A percentile compares a stretch with the other conserved stretches of the same genome.
Evolutionary conservation across 2,329 filamentous ascomycete species (phyloP).

Genomic region (Colletotrichum sidae): DNA sequence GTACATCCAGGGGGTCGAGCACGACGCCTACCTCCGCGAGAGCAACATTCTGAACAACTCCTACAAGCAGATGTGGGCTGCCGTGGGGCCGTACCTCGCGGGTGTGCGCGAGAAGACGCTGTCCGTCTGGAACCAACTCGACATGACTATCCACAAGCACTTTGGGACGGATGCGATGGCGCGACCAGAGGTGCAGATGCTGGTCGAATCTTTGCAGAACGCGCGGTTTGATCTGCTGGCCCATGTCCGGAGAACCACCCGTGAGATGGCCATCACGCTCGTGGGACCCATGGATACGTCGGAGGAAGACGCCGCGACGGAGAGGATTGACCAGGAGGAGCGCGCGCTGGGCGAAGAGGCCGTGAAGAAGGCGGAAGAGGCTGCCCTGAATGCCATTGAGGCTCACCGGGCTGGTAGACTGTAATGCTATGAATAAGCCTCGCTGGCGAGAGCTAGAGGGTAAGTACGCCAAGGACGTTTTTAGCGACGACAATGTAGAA

Average conservation of each 20-base stretch:
- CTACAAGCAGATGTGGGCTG: constrained; percentile 27
- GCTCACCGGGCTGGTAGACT: not conserved
- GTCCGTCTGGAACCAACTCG: constrained; percentile 21
- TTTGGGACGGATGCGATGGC: constrained; percentile 12
- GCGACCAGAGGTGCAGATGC: not conserved
- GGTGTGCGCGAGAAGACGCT: constrained; percentile 1
- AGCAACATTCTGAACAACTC: constrained; percentile 7
- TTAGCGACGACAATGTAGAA: no score
- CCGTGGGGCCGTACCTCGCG: constrained; percentile 6
- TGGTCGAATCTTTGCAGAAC: constrained; percentile 7
- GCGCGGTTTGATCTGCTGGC: constrained; percentile 9
- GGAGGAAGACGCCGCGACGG: not conserved
- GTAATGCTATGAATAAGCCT: not conserved
- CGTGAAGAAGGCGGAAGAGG: not conserved
- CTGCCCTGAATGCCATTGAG: no score
- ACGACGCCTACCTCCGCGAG: constrained; percentile 1
- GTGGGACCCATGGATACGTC: constrained; percentile 13
- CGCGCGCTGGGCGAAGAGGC: not conserved
- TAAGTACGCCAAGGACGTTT: no score
- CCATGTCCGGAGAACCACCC: constrained; percentile 1
- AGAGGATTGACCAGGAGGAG: not conserved
- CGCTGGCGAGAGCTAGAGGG: no score
- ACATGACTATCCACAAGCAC: constrained; percentile 11
- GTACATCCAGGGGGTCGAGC: not conserved
- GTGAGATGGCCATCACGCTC: constrained; percentile 26